Conservation (phyloP, 768 basidiomycete genomes). For the Mrakia gelida region DNA sequence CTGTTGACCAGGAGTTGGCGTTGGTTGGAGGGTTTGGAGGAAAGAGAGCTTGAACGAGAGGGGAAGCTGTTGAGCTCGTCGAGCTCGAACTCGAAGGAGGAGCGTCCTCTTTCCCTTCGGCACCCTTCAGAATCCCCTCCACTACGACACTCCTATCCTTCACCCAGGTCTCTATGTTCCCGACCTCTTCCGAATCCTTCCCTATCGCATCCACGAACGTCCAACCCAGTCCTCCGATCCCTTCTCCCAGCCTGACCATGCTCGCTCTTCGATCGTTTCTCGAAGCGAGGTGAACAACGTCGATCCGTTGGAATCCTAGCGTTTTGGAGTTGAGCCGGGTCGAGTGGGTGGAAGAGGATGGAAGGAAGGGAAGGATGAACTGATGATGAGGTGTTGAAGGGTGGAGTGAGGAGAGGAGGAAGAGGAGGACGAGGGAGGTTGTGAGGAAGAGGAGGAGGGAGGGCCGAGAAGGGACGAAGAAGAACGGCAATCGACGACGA, state of each 20-base stretch:
- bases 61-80: background rate
- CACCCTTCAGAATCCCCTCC: background rate
- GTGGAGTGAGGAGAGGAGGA: background rate
- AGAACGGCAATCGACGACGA: background rate
- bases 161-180: background rate
- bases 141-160: background rate
- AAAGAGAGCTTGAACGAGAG: slow-evolving; percentile 4
- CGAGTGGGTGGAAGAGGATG: background rate
- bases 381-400: background rate
- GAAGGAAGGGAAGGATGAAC: background rate
- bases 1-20: background rate
- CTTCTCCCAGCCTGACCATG: background rate
- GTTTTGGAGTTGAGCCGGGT: background rate
- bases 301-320: background rate
- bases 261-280: background rate
- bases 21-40: background rate
- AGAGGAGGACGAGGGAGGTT: background rate
- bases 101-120: background rate
- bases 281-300: background rate
- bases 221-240: slow-evolving; percentile 1
- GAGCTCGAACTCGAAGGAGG: no score
- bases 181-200: background rate
- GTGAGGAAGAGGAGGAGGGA: background rate
- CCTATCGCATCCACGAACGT: background rate
- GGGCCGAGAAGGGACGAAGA: background rate